Conservation (phyloP, 805 yeast genomes). For the Ogataea ganodermae region DNA sequence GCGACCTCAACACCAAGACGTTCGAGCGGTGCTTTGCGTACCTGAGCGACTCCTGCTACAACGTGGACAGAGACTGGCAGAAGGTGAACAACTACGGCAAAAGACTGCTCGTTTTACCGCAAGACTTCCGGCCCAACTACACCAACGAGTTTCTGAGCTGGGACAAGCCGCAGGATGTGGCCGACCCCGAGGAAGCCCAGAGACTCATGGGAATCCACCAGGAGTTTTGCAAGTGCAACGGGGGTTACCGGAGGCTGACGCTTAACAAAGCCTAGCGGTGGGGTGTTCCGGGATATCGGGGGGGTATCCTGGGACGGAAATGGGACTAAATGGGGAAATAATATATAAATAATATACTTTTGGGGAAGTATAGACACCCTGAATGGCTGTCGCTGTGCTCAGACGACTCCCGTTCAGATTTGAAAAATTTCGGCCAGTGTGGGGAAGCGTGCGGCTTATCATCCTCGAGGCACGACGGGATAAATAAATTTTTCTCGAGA, state of each 20-base stretch:
- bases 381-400: no score
- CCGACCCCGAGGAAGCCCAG: slow-evolving; percentile 51
- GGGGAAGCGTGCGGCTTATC: slow-evolving; percentile 8
- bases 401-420: neutral
- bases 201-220: slow-evolving; percentile 48
- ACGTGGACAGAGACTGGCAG: slow-evolving; percentile 58
- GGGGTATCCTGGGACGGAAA: slow-evolving; percentile 3
- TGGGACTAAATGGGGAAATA: neutral
- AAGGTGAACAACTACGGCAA: slow-evolving; percentile 58
- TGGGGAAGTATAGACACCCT: slow-evolving; percentile 2
- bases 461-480: no score
- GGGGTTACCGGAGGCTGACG: slow-evolving; percentile 50
- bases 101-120: slow-evolving; percentile 52
- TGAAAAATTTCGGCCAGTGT: slow-evolving; percentile 3
- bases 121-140: slow-evolving; percentile 51
- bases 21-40: slow-evolving; percentile 58
- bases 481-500: slow-evolving; percentile 28
- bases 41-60: slow-evolving; percentile 51
- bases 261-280: slow-evolving; percentile 20
- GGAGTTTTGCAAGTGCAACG: slow-evolving; percentile 46
- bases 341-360: neutral
- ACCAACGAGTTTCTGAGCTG: slow-evolving; percentile 52
- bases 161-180: slow-evolving; percentile 49
- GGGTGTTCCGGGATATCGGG: neutral
- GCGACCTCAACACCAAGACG: slow-evolving; percentile 44